These are phyloP conservation scores for Chaetoceros muelleri DNA, from an alignment of 108 stramenopile species.

Conservation along the genomic window DNA sequence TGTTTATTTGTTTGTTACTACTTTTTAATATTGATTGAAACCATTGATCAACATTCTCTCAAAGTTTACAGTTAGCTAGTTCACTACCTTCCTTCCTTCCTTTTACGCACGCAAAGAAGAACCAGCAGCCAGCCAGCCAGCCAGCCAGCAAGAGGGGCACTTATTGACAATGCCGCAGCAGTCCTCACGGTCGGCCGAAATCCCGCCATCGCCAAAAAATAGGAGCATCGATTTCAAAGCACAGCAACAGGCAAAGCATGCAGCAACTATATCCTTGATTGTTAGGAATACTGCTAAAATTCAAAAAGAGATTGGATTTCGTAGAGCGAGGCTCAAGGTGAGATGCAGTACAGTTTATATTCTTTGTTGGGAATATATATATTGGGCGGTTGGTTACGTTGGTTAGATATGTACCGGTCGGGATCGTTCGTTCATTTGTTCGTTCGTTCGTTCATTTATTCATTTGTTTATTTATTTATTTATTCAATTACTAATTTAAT, in stretches of 20 bases:
- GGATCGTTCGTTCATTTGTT: conserved; percentile 1
- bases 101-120: too few relatives aligned
- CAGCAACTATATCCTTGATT: conserved; percentile 1
- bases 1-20: too few relatives aligned
- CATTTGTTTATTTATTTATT: background rate
- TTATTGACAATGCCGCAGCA: too few relatives aligned
- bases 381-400: too few relatives aligned
- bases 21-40: too few relatives aligned
- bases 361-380: background rate
- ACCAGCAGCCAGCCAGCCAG: too few relatives aligned
- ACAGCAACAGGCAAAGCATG: conserved; percentile 1
- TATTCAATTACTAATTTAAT: background rate
- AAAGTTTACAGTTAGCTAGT: too few relatives aligned
- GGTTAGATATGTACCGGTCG: too few relatives aligned
- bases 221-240: background rate
- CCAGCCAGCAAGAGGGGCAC: too few relatives aligned
- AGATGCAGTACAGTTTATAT: background rate
- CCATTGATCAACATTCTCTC: too few relatives aligned
- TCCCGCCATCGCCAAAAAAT: background rate
- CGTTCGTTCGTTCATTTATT: background rate
- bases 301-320: background rate
- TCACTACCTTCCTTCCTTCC: too few relatives aligned
- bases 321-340: background rate
- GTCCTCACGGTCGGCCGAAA: background rate
- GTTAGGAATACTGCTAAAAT: background rate